Conservation (phyloP, 192 early-diverging fungal genomes). For the Coemansia sp. region DNA sequence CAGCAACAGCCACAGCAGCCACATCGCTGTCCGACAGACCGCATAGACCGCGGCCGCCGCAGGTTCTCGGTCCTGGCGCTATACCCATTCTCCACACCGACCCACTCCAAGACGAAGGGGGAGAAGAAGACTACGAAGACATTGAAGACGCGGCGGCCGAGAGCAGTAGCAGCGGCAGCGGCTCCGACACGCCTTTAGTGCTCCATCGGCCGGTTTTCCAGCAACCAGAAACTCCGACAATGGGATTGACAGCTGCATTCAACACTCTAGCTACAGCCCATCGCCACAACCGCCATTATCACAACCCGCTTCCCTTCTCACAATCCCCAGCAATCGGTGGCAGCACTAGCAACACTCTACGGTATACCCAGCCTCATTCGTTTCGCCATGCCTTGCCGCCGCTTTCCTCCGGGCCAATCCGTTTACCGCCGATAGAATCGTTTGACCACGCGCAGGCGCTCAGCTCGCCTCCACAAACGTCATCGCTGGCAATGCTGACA, state of each 20-base stretch:
- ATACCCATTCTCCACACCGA: slow-evolving; percentile 48
- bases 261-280: slow-evolving; percentile 25
- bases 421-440: slow-evolving; percentile 46
- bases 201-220: not conserved
- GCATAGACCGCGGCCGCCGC: slow-evolving; percentile 10
- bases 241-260: slow-evolving; percentile 37
- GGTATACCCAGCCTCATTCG: not conserved
- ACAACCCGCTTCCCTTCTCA: not conserved
- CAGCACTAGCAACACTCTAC: not conserved
- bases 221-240: slow-evolving; percentile 37
- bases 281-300: slow-evolving; percentile 1
- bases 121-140: not conserved
- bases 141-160: not conserved
- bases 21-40: not conserved
- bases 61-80: slow-evolving; percentile 41
- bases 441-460: slow-evolving; percentile 36
- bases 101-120: slow-evolving; percentile 8
- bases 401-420: slow-evolving; percentile 15
- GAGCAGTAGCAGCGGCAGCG: slow-evolving; percentile 9
- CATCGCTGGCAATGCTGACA: slow-evolving; percentile 26
- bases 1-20: not conserved
- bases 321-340: not conserved
- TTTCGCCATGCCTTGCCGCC: slow-evolving; percentile 1
- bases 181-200: slow-evolving; percentile 34
- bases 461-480: slow-evolving; percentile 11